A percentile compares a stretch with the other conserved stretches of the same genome.
Conservation (phyloP, 495 filamentous ascomycete species). For the Talaromyces ruber region DNA sequence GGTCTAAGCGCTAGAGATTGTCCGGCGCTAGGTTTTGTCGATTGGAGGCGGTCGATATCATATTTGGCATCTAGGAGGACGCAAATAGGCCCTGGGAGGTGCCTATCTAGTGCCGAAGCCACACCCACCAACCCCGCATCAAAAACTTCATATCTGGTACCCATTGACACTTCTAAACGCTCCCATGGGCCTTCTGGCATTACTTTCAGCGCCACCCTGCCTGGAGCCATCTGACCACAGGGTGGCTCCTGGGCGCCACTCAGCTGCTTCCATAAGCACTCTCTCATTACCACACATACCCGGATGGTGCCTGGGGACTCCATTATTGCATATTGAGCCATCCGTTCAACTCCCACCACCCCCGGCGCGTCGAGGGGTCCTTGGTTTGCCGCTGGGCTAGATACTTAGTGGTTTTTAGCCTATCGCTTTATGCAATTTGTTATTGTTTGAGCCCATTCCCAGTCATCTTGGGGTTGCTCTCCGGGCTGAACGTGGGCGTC, state of each 20-base stretch:
- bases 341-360: neutral
- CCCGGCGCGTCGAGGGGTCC: too few species aligned
- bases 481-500: too few species aligned
- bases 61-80: constrained; percentile 1
- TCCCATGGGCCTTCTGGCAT: neutral
- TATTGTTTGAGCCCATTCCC: too few species aligned
- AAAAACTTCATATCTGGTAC: neutral
- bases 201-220: neutral
- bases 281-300: neutral
- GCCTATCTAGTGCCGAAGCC: neutral
- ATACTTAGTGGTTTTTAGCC: neutral
- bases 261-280: neutral
- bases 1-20: constrained; percentile 2
- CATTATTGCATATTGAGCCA: neutral
- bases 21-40: neutral
- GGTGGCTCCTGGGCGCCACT: neutral
- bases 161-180: neutral
- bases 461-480: too few species aligned
- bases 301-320: neutral
- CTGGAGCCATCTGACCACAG: neutral
- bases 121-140: constrained; percentile 3
- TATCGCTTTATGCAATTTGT: neutral
- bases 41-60: constrained; percentile 1
- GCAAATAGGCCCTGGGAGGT: neutral
- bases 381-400: neutral